Evolutionary conservation across 805 yeast genomes (phyloP), one percentile per base, ranked within the genome.

Genomic region (Teunomyces kruisii): DNA sequence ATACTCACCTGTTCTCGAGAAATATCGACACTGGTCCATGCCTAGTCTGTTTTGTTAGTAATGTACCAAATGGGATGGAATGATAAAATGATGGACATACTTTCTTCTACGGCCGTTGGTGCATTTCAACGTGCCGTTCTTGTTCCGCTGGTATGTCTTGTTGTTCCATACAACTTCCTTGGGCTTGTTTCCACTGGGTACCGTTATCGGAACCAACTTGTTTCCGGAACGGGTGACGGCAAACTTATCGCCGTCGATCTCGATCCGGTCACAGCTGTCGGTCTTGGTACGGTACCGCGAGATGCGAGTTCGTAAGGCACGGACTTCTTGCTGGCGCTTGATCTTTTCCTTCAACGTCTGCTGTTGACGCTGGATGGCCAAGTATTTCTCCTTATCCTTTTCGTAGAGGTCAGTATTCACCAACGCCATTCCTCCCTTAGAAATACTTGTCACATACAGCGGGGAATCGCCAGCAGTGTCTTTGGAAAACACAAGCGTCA

Each of bases 211-310:
- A 0, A 72, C 67, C 27, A 81, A 58, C 40, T 62, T 63, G 3
- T 65, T 61, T 1, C 79, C 80, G 26, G 62, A 58, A 13, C 63
- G 56, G 1, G 69, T 55, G 3, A 74, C 64, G 0, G 81, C 79
- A 58, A 68, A 80, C 27, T 61, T 57, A n/a, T 65, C 65, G 3
- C 72, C 74, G 27, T 70, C 67, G 9, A 80, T 63, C 10, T 53
- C 40, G 8, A 72, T 52, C 32, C 83, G 64, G 52, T 81, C 84
- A 43, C 74, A 70, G 46, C 61, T 57, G 41, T 72, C 79, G 35
- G 72, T 66, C 40, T 65, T 63, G 6, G 57, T 56, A 46, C 65
- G 63, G 43, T 74, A 68, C 43, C 47, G 53, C 12, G 56, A 43
- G 13, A 63, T 61, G 54, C 43, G 27, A 10, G 24, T 14, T 8